These are phyloP conservation scores for Capsicum rhomboideum DNA, from an alignment of 257 asterid genomes.

Conservation along the genomic window DNA sequence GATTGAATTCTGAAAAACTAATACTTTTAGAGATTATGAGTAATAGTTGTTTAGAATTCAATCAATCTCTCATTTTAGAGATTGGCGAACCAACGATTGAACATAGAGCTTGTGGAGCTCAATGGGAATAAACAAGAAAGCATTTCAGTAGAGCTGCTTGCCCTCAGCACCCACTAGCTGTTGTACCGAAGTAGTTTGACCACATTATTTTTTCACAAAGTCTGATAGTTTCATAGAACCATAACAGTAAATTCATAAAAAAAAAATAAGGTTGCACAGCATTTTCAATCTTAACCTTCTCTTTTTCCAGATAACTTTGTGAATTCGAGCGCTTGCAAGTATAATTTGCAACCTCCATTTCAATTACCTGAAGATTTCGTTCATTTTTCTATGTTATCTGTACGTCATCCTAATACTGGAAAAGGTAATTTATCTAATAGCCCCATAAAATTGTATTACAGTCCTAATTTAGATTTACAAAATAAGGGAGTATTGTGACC, in stretches of 20 bases:
- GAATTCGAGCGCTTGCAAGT: not conserved
- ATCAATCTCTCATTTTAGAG: too few relatives aligned
- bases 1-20: too few relatives aligned
- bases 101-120: too few relatives aligned
- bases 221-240: slow-evolving; percentile 7
- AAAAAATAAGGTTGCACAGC: slow-evolving; percentile 8
- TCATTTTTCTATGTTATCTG: not conserved
- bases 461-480: not conserved
- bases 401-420: not conserved
- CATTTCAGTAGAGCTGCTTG: too few relatives aligned
- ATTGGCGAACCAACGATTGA: too few relatives aligned
- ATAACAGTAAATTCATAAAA: slow-evolving; percentile 3
- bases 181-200: slow-evolving; percentile 16
- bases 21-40: too few relatives aligned
- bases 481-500: not conserved
- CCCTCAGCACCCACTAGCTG: slow-evolving; percentile 29
- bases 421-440: not conserved
- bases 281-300: not conserved
- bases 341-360: not conserved
- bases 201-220: slow-evolving; percentile 20
- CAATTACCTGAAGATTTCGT: not conserved
- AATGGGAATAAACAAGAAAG: too few relatives aligned
- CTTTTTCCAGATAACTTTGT: not conserved
- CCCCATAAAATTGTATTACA: not conserved
- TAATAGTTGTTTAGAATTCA: too few relatives aligned